Evolutionary conservation across 352 stramenopile species (phyloP).

Genomic region (Globisporangium mamillatum): DNA sequence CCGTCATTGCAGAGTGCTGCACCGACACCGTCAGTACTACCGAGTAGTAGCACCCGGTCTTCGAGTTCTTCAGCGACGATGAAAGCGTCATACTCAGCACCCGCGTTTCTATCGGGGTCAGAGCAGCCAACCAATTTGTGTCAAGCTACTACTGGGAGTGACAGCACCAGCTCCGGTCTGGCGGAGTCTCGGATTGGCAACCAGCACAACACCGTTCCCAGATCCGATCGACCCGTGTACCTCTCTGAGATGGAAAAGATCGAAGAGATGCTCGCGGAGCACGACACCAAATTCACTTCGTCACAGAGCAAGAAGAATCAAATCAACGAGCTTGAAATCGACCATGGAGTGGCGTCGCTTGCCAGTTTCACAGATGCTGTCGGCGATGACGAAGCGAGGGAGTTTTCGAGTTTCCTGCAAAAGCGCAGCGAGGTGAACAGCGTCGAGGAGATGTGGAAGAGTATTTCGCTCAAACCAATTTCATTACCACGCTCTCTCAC

Average conservation of each 20-base stretch:
- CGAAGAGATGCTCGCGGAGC: conserved; percentile 43
- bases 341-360: conserved; percentile 1
- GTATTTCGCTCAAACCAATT: conserved; percentile 35
- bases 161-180: neutral
- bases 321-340: neutral
- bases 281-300: conserved; percentile 18
- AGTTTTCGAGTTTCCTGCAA: conserved; percentile 21
- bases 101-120: neutral
- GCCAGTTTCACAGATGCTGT: neutral
- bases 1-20: conserved; percentile 8
- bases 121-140: neutral
- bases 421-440: conserved; percentile 16
- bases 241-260: conserved; percentile 52
- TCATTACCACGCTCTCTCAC: neutral
- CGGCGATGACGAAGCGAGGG: neutral
- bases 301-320: conserved; percentile 10
- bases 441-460: conserved; percentile 68
- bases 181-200: neutral
- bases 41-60: neutral
- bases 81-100: conserved; percentile 10
- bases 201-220: neutral
- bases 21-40: neutral
- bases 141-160: neutral
- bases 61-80: neutral
- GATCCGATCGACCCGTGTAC: conserved; percentile 23